Base-by-base conservation (phyloP, 75 land plant species). In the Pinus taeda region DNA sequence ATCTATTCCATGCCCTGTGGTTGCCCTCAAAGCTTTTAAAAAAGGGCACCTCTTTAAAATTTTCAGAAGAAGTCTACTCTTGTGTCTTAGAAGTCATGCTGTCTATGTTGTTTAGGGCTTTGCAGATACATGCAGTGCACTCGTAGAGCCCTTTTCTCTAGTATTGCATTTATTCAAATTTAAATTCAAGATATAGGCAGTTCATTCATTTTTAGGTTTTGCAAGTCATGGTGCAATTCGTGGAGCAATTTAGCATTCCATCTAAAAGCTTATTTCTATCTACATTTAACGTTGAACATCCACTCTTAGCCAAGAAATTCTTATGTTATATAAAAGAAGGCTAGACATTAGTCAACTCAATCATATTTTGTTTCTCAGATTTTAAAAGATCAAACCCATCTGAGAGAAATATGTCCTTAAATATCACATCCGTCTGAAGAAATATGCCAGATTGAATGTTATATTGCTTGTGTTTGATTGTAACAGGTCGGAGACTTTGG, bases 401-500 rank as follows among this genome's bases (percentile, higher is more conserved):
- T n/a, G 21, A 69, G 11, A 49, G 55, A 49, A 49, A 49, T 49
- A 49, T 49, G 55, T 9, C 55, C 55, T 42, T 8, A 69, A 42
- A 17, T 29, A 33, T 29, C 18, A 22, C 13, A 66, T 9, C 78
- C 5, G 24, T 45, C 4, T 66, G 18, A 18, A 39, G 33, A 18
- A 24, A 33, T 7, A 22, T 39, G 39, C 14, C 14, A 21, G 30
- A 62, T 62, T n/a, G 11, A 42, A 20, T 42, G 53, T 39, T 39
- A 12, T 24, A n/a, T 77, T 56, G 63, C 39, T 24, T 79, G 60
- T 22, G 13, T 70, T 22, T 37, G 69, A 15, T 57, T 72, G 26
- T 15, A 56, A 73, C 39, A 94, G 97, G 97, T 95, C 70, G 99
- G 99, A 21, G 99, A 96, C 81, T 96, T 96, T 90, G 99, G 99